Conservation (phyloP, 2,329 filamentous ascomycete genomes). For the Trichoderma breve region DNA sequence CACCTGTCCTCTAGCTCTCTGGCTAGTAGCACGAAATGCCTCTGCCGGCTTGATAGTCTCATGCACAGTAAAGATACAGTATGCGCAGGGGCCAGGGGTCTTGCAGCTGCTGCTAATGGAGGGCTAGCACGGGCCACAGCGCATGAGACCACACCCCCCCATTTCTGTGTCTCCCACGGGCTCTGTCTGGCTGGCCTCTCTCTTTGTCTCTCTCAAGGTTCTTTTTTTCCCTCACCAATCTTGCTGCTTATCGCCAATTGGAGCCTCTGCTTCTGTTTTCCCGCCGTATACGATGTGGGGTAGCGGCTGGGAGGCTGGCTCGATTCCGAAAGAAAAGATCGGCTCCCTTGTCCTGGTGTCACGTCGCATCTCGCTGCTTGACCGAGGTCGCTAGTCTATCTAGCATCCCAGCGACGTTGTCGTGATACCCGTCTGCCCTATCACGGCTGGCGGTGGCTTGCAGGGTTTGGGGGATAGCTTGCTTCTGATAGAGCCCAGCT, state of each 20-base stretch:
- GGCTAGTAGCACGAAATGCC: neutral
- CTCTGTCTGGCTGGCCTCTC: neutral
- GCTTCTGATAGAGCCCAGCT: neutral
- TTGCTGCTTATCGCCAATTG: slow-evolving; percentile 13
- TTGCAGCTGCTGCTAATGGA: neutral
- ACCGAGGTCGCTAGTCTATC: slow-evolving; percentile 1
- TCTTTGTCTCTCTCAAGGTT: neutral
- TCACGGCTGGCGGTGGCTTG: slow-evolving; percentile 11
- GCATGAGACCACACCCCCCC: slow-evolving; percentile 12
- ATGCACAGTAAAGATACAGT: slow-evolving; percentile 14
- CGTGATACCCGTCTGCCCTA: slow-evolving; percentile 19
- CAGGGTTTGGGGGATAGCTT: neutral
- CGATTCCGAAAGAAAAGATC: slow-evolving; percentile 24
- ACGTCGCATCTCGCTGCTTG: slow-evolving; percentile 26
- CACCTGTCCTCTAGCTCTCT: neutral
- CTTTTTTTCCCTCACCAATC: slow-evolving; percentile 15
- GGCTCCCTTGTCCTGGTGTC: slow-evolving; percentile 24
- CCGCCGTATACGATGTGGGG: slow-evolving; percentile 13
- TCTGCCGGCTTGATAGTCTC: slow-evolving; percentile 7
- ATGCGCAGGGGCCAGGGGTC: slow-evolving; percentile 5
- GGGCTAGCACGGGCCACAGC: neutral
- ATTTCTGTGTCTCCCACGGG: neutral
- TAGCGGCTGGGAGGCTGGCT: slow-evolving; percentile 6
- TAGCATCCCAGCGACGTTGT: slow-evolving; percentile 12
- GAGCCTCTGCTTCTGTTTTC: neutral